Percentiles rank a stretch among this genome's conserved stretches.
These are phyloP conservation scores for Colletotrichum sp. DNA, from an alignment of 2,329 filamentous ascomycete species.

Conservation along the genomic window DNA sequence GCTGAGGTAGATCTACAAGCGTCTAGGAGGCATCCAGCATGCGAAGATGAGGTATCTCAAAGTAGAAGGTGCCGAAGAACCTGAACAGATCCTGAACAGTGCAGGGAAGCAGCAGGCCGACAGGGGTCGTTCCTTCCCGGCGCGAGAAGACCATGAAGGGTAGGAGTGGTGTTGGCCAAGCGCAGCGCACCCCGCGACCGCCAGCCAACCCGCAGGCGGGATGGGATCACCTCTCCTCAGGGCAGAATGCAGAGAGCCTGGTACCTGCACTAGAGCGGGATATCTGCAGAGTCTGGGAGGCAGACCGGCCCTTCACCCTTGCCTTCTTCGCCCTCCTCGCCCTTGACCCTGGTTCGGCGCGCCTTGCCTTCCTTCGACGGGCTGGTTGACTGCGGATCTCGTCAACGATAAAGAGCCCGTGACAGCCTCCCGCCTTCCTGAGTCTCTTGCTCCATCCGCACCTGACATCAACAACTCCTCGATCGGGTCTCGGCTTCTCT, in stretches of 20 bases:
- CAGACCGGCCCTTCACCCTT: not conserved
- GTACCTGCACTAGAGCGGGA: constrained; percentile 1
- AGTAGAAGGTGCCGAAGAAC: not conserved
- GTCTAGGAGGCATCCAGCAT: not conserved
- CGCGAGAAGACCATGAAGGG: not conserved
- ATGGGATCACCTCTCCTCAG: not conserved
- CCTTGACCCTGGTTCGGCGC: not conserved
- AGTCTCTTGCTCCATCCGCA: constrained; percentile 8
- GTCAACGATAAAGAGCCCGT: constrained; percentile 17
- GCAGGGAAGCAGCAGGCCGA: not conserved
- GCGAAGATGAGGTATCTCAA: not conserved
- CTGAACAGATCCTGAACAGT: not conserved
- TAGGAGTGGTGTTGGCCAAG: not conserved
- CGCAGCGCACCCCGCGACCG: constrained; percentile 15
- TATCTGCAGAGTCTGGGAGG: not conserved
- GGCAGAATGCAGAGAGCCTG: constrained; percentile 2
- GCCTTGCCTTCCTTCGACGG: not conserved
- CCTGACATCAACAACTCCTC: constrained; percentile 8
- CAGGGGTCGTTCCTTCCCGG: constrained; percentile 2
- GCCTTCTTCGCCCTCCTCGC: not conserved
- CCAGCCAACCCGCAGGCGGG: constrained; percentile 10
- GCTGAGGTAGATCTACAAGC: not conserved
- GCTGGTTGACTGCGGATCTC: not conserved
- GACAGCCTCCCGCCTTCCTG: constrained; percentile 18
- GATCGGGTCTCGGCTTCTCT: constrained; percentile 2